A percentile compares a stretch with the other conserved stretches of the same genome.
phyloP scores from a whole-genome alignment of 73 alveolate genomes.

The Paramecium pentaurelia region DNA sequence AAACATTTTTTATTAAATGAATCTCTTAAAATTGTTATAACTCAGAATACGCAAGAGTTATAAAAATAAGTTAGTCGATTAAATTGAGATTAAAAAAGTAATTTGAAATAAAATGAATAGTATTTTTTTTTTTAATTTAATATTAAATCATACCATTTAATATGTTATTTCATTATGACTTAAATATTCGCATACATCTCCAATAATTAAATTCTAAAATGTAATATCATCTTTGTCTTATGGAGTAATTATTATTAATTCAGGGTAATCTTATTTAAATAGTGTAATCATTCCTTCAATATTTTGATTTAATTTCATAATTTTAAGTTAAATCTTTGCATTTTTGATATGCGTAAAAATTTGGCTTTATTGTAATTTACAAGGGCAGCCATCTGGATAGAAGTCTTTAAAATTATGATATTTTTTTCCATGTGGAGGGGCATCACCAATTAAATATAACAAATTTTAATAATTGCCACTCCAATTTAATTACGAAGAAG shows the following conservation, averaged over 20 bases:
- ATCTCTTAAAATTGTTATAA: too few relatives aligned
- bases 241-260: not conserved
- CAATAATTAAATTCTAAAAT: not conserved
- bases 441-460: conserved; percentile 21
- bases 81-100: too few relatives aligned
- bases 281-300: not conserved
- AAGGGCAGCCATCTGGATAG: not conserved
- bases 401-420: not conserved
- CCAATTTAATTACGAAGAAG: not conserved
- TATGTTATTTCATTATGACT: not conserved
- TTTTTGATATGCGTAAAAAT: not conserved
- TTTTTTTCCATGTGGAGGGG: conserved; percentile 58
- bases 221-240: not conserved
- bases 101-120: not conserved
- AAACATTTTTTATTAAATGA: too few relatives aligned
- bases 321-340: not conserved
- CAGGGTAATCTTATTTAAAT: not conserved
- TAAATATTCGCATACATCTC: not conserved
- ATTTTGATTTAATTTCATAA: not conserved
- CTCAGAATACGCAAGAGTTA: too few relatives aligned
- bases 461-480: not conserved
- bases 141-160: not conserved
- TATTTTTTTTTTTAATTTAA: too few relatives aligned
- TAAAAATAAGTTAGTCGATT: too few relatives aligned
- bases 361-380: not conserved